phyloP scores from a whole-genome alignment of 768 basidiomycete species.

The Exsudoporus frostii region DNA sequence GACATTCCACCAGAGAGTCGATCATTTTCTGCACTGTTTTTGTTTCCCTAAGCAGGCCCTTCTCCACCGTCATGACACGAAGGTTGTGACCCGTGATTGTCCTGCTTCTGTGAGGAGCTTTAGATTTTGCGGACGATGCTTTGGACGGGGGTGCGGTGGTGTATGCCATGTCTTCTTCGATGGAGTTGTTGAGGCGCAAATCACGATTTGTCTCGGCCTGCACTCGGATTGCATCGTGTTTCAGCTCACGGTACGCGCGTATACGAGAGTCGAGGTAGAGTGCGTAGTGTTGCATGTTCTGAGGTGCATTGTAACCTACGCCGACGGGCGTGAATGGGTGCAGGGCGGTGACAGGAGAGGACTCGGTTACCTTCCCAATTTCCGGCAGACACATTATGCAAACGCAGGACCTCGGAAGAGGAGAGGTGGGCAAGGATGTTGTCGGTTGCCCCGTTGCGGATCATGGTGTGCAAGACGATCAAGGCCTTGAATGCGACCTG shows the following conservation, averaged over 20 bases:
- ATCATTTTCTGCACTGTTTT: slow-evolving; percentile 88
- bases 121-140: slow-evolving; percentile 31
- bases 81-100: slow-evolving; percentile 82
- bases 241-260: slow-evolving; percentile 81
- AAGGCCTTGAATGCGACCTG: slow-evolving; percentile 98
- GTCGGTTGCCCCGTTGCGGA: slow-evolving; percentile 94
- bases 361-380: slow-evolving; percentile 77
- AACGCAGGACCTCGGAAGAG: slow-evolving; percentile 72
- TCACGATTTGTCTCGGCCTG: slow-evolving; percentile 93
- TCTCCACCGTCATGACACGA: slow-evolving; percentile 90
- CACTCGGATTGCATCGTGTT: slow-evolving; percentile 91
- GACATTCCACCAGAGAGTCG: slow-evolving; percentile 81
- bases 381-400: slow-evolving; percentile 76
- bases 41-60: slow-evolving; percentile 90
- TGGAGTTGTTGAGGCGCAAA: slow-evolving; percentile 57
- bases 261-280: slow-evolving; percentile 87
- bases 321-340: background rate
- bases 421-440: slow-evolving; percentile 84
- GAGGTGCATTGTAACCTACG: slow-evolving; percentile 78
- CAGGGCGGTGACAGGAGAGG: background rate
- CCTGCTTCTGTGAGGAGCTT: slow-evolving; percentile 58
- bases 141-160: slow-evolving; percentile 26
- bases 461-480: slow-evolving; percentile 94
- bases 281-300: slow-evolving; percentile 86
- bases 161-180: slow-evolving; percentile 55